These are phyloP conservation scores for Rhodotorula babjevae DNA, from an alignment of 768 basidiomycete genomes.

Conservation along the genomic window DNA sequence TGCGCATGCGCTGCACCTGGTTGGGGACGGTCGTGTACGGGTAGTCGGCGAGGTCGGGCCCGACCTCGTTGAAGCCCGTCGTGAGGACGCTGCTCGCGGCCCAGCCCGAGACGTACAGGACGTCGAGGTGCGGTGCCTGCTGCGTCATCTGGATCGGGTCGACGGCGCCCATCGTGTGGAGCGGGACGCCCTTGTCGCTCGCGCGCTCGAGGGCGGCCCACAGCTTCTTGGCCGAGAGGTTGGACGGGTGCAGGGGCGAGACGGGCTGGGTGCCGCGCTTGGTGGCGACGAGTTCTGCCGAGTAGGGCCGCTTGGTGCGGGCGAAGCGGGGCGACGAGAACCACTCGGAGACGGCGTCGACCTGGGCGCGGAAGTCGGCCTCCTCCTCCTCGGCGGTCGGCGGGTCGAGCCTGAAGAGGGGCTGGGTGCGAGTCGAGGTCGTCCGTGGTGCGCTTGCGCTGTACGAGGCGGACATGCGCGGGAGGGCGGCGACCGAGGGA, in stretches of 20 bases:
- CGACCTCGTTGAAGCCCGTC: constrained; percentile 84
- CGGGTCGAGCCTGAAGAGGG: constrained; percentile 39
- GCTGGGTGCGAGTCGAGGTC: not conserved
- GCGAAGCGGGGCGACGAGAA: constrained; percentile 70
- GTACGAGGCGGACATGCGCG: constrained; percentile 3
- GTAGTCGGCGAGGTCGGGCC: constrained; percentile 85
- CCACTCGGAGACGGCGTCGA: constrained; percentile 63
- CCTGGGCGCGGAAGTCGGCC: constrained; percentile 34
- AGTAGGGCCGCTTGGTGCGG: constrained; percentile 70
- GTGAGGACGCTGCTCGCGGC: constrained; percentile 74
- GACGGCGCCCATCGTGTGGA: constrained; percentile 88
- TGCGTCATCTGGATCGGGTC: constrained; percentile 93
- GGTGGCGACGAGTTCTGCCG: constrained; percentile 69
- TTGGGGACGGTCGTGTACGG: constrained; percentile 95
- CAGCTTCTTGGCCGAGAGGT: constrained; percentile 81
- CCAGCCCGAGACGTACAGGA: constrained; percentile 91
- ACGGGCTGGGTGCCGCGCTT: constrained; percentile 85
- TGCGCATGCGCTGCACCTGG: constrained; percentile 84
- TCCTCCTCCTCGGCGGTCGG: constrained; percentile 38
- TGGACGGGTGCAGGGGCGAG: constrained; percentile 63
- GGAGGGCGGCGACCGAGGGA: not conserved
- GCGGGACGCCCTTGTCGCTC: constrained; percentile 61
- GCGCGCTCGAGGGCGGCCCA: constrained; percentile 62
- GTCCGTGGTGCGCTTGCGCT: not conserved
- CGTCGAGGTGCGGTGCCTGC: constrained; percentile 79